A percentile compares a stretch with the other conserved stretches of the same genome.
These are phyloP conservation scores for Sanghuangporus weigelae DNA, from an alignment of 1,284 basidiomycete genomes.

Conservation along the genomic window DNA sequence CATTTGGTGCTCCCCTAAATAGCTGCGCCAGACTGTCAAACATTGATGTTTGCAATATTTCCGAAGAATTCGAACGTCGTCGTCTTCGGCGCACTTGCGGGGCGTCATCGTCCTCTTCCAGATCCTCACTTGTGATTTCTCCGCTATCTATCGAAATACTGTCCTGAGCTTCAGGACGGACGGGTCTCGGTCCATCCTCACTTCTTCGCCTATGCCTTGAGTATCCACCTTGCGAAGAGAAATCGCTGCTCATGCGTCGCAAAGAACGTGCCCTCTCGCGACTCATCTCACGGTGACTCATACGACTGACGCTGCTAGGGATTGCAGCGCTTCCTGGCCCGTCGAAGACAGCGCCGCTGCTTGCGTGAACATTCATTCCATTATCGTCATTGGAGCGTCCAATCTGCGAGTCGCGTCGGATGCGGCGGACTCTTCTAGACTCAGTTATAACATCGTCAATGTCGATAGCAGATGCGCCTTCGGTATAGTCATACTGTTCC, in stretches of 20 bases:
- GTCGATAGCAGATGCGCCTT: constrained; percentile 73
- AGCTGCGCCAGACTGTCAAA: constrained; percentile 66
- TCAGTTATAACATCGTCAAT: constrained; percentile 50
- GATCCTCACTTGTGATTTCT: constrained; percentile 22
- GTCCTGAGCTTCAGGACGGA: constrained; percentile 2
- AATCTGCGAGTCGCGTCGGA: constrained; percentile 63
- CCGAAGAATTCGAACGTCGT: constrained; percentile 15
- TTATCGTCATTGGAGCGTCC: constrained; percentile 51
- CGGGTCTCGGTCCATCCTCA: constrained; percentile 21
- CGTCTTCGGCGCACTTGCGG: constrained; percentile 1
- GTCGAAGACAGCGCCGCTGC: constrained; percentile 63
- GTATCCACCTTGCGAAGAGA: constrained; percentile 31
- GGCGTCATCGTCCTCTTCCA: constrained; percentile 20
- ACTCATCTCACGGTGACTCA: constrained; percentile 54
- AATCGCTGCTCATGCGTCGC: constrained; percentile 44
- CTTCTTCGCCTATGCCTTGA: constrained; percentile 25
- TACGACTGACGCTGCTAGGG: constrained; percentile 72
- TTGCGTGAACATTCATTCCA: constrained; percentile 11
- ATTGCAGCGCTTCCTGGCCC: constrained; percentile 67
- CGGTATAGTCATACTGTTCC: constrained; percentile 63
- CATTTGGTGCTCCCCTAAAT: constrained; percentile 46
- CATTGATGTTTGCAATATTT: constrained; percentile 38
- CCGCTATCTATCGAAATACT: background rate
- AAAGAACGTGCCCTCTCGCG: constrained; percentile 24
- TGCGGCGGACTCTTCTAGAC: constrained; percentile 30